Conservation (phyloP, 2,329 filamentous ascomycete genomes). For the Phaeoacremonium minimum region DNA sequence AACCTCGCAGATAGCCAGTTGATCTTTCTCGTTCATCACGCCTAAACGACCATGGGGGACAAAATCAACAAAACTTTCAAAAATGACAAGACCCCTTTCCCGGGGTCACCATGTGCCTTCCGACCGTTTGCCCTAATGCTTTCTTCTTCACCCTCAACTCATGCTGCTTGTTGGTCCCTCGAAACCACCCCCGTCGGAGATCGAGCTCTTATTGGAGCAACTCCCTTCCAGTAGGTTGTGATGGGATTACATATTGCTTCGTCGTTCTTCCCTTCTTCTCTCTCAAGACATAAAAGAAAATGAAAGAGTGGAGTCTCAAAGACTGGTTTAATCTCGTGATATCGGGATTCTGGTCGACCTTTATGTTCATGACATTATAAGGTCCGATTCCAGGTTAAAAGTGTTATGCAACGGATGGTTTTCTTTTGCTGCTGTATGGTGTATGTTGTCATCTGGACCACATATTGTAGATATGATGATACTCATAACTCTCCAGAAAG, state of each 20-base stretch:
- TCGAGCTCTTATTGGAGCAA: neutral
- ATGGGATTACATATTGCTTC: neutral
- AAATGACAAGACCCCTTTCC: constrained; percentile 7
- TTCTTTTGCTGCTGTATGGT: neutral
- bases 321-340: too few relatives aligned
- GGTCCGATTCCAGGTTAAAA: too few relatives aligned
- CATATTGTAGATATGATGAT: neutral
- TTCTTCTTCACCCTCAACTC: too few relatives aligned
- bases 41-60: constrained; percentile 5
- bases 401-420: too few relatives aligned
- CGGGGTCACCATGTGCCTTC: constrained; percentile 2
- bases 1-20: neutral
- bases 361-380: too few relatives aligned
- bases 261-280: neutral
- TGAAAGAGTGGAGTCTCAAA: neutral
- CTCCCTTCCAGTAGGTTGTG: neutral
- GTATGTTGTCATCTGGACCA: neutral
- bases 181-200: neutral
- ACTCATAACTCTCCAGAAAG: neutral
- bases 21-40: constrained; percentile 7
- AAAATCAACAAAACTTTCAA: constrained; percentile 1
- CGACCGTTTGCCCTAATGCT: constrained; percentile 2
- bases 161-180: neutral
- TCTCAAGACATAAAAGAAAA: neutral
- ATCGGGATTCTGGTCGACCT: too few relatives aligned